Percentiles rank a stretch among this genome's conserved stretches.
These are phyloP conservation scores for Blastobotrys peoriensis DNA, from an alignment of 805 yeast species.

Conservation along the genomic window DNA sequence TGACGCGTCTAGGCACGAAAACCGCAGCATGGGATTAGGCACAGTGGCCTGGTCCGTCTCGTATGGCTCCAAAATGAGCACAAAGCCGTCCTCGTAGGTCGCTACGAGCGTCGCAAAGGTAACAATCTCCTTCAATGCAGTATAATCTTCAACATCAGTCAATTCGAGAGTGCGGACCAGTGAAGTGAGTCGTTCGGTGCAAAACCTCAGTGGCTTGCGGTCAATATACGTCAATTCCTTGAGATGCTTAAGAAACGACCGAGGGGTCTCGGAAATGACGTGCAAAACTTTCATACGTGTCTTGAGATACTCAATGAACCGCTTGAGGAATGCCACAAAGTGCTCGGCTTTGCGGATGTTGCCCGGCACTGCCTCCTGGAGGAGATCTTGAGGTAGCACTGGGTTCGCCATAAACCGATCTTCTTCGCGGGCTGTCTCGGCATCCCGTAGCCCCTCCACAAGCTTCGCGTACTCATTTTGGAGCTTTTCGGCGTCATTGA, in stretches of 20 bases:
- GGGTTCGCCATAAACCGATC: slow-evolving; percentile 84
- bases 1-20: slow-evolving; percentile 94
- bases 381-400: slow-evolving; percentile 72
- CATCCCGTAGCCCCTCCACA: slow-evolving; percentile 81
- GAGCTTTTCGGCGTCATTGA: slow-evolving; percentile 72
- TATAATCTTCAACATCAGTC: slow-evolving; percentile 81
- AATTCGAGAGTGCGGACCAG: slow-evolving; percentile 86
- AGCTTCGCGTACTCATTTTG: slow-evolving; percentile 88
- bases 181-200: slow-evolving; percentile 84
- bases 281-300: slow-evolving; percentile 97
- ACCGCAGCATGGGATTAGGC: slow-evolving; percentile 90
- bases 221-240: slow-evolving; percentile 92
- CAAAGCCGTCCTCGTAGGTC: slow-evolving; percentile 90
- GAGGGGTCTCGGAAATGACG: slow-evolving; percentile 97
- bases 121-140: slow-evolving; percentile 90
- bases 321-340: slow-evolving; percentile 83
- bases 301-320: slow-evolving; percentile 90
- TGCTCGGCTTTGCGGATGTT: slow-evolving; percentile 96
- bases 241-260: slow-evolving; percentile 84
- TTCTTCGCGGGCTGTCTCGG: slow-evolving; percentile 57
- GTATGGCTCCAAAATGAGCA: slow-evolving; percentile 87
- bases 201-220: slow-evolving; percentile 81
- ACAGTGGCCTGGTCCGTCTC: slow-evolving; percentile 94
- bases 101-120: slow-evolving; percentile 95
- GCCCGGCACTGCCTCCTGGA: slow-evolving; percentile 94